Base-by-base conservation (phyloP, 345 rosid species). In the Cardamine resedifolia region DNA sequence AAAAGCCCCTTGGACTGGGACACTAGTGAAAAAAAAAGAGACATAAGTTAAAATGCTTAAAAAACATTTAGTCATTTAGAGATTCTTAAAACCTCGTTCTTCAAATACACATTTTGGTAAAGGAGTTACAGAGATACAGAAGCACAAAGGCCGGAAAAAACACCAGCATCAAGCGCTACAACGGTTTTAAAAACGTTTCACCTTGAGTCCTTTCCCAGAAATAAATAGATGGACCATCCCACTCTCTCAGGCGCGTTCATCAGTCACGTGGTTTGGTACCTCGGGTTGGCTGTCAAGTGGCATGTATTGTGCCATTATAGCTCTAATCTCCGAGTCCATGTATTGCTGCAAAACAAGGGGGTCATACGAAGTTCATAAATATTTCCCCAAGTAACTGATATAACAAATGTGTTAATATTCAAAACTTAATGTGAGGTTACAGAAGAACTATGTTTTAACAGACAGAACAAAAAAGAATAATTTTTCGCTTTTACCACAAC, bases 291-390 rank as follows among this genome's bases (percentile, higher is more conserved):
- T 91, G 45, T 94, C 97, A 33, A 90, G 81, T 33, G 98, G 98
- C 98, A 93, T 93, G 80, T 93, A 93, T 78, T 93, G 98, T 19
- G 98, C 96, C 98, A 94, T 90, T 69, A 94, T 94, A 11, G 97
- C 97, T 75, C 97, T 84, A 73, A 94, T 94, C 82, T 94, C 98
- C 1, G 97, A 91, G 81, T 94, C 97, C 98, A 94, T 94, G 89
- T 94, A 90, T 20, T 82, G 85, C 98, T 94, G 92, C 79, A 71
- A 57, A 49, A 59, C 68, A 24, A 64, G 12, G 11, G 41, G 39
- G n/a, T n/a, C 45, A 77, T 5, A 65, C 4, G 4, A 34, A 36
- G 48, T 8, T 68, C 20, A 44, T 10, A 30, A 47, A 1, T 9
- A 19, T 24, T 34, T 19, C 15, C 34, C 15, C 41, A 36, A 33